Percentiles rank a stretch among this genome's conserved stretches.
Evolutionary conservation across 768 basidiomycete genomes (phyloP).

Genomic region (Hypsizygus marmoreus): DNA sequence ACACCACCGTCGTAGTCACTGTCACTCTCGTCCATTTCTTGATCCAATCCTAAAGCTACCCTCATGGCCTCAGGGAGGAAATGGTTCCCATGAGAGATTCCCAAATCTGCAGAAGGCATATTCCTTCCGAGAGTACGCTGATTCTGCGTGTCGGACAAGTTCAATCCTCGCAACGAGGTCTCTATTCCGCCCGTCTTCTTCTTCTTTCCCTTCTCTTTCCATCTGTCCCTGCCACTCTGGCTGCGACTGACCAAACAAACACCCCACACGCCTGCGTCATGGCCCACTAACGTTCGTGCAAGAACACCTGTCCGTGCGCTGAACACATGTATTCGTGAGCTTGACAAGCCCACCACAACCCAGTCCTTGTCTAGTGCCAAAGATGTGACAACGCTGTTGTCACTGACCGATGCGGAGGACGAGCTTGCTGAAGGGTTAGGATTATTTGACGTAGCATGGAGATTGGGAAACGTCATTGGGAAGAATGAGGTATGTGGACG

Average conservation of each 20-base stretch:
- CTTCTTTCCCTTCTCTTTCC: not conserved
- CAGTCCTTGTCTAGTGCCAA: constrained; percentile 81
- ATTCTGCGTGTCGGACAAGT: not conserved
- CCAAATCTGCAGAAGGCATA: too few relatives aligned
- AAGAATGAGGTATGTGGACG: too few relatives aligned
- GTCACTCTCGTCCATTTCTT: constrained; percentile 7
- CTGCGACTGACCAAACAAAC: constrained; percentile 72
- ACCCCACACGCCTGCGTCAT: constrained; percentile 92
- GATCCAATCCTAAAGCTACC: constrained; percentile 47
- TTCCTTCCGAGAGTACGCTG: too few relatives aligned
- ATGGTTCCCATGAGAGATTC: too few relatives aligned
- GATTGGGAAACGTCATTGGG: too few relatives aligned
- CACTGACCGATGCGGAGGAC: constrained; percentile 12
- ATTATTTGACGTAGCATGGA: not conserved
- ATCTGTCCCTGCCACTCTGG: constrained; percentile 36
- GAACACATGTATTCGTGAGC: constrained; percentile 83
- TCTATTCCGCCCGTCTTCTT: not conserved
- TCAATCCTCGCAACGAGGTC: not conserved
- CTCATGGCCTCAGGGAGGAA: constrained; percentile 44
- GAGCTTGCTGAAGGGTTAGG: constrained; percentile 1
- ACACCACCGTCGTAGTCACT: constrained; percentile 3
- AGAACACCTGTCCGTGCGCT: constrained; percentile 77
- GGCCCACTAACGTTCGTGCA: constrained; percentile 77
- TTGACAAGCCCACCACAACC: constrained; percentile 89
- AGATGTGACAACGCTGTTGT: constrained; percentile 79